Conservation (phyloP, 345 rosid genomes). For the Heritiera fomes region DNA sequence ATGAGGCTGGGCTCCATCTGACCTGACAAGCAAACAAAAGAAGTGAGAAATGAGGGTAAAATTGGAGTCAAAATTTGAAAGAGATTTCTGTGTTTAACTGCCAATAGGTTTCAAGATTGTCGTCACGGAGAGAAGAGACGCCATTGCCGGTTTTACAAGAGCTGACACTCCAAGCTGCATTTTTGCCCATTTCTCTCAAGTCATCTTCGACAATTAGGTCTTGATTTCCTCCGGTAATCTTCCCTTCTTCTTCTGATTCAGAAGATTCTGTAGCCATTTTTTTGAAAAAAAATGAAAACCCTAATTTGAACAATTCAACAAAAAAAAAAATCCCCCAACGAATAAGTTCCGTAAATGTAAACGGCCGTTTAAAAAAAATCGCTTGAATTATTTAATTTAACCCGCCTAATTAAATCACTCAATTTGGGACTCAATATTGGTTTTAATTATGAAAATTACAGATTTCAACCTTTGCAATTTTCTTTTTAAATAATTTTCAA, state of each 20-base stretch:
- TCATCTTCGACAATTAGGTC: conserved; percentile 64
- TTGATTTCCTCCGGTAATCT: conserved; percentile 55
- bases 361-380: background rate
- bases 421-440: too few species aligned
- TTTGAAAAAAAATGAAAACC: background rate
- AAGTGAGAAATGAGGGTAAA: background rate
- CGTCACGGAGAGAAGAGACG: conserved; percentile 83
- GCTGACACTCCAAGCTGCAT: conserved; percentile 97
- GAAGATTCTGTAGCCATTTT: background rate
- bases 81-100: conserved; percentile 47
- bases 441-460: too few species aligned
- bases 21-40: conserved; percentile 41
- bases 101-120: conserved; percentile 88
- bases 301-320: conserved; percentile 2
- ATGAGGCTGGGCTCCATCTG: conserved; percentile 98
- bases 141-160: conserved; percentile 95
- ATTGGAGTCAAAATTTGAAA: background rate
- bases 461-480: too few species aligned
- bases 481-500: too few species aligned
- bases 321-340: background rate
- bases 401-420: too few species aligned
- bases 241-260: background rate
- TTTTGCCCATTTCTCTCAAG: conserved; percentile 84
- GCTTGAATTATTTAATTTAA: too few species aligned
- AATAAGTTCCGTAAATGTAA: background rate